These are phyloP conservation scores for Eimeria sp. DNA, from an alignment of 169 alveolate genomes.

Conservation along the genomic window DNA sequence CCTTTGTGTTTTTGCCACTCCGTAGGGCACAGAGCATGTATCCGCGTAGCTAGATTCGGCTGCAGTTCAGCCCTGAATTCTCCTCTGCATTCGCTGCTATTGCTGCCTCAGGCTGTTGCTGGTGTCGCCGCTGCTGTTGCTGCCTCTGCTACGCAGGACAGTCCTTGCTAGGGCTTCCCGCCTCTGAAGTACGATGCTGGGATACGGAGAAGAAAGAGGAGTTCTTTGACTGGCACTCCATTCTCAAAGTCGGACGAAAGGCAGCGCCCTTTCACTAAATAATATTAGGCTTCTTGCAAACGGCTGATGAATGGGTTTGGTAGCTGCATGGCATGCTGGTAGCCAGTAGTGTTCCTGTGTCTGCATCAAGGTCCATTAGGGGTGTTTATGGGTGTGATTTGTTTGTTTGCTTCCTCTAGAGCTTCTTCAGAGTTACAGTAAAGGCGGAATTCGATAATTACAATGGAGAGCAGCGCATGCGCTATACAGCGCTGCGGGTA, in stretches of 20 bases:
- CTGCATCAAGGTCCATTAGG: neutral
- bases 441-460: constrained; percentile 60
- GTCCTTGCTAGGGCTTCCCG: constrained; percentile 67
- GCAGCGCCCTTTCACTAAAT: neutral
- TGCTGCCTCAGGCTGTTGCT: neutral
- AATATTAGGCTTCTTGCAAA: neutral
- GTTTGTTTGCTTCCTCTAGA: neutral
- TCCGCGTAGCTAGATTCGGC: neutral
- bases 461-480: constrained; percentile 64
- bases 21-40: neutral
- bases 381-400: constrained; percentile 7
- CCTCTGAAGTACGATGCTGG: constrained; percentile 73
- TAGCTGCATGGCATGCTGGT: neutral
- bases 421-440: constrained; percentile 33
- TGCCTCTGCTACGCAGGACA: constrained; percentile 24
- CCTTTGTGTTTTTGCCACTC: neutral
- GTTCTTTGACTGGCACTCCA: constrained; percentile 61
- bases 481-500: constrained; percentile 64
- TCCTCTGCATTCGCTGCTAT: neutral
- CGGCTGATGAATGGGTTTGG: neutral
- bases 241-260: constrained; percentile 39
- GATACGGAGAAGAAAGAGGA: constrained; percentile 43
- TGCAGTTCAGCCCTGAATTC: constrained; percentile 32
- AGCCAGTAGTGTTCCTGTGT: neutral
- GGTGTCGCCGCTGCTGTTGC: neutral